Evolutionary conservation across 805 yeast genomes (phyloP), one percentile per base, ranked within the genome.

Genomic region (Candida odintsovae): DNA sequence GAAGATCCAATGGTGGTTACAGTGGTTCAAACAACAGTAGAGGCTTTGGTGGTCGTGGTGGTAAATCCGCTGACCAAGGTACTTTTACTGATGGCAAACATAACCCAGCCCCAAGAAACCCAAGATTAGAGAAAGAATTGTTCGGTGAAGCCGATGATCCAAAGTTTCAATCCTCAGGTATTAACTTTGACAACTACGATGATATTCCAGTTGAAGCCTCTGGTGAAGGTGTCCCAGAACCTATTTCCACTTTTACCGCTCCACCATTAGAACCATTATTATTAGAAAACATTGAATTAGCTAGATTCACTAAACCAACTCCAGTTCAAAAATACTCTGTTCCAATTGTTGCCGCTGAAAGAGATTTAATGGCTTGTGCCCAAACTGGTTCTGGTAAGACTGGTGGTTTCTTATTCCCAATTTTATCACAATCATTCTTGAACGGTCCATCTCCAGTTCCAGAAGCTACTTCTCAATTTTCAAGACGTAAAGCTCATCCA

Each of bases 361-460:
- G 96, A 71, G 96, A 88, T 71, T 78, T 88, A 71, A 89, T 88
- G 96, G 96, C 96, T 33, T 89, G 96, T 80, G 96, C 96, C 50
- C 96, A 89, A 76, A 88, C 96, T 58, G 96, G 96, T 84, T 90
- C 98, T 49, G 99, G 99, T 80, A 94, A 94, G 76, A 94, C 99
- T 65, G 99, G 98, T 78, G 99, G 99, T 57, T 94, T 94, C 79
- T 76, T 94, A 66, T 94, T 94, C 86, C 99, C 99, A 54, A 96
- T 94, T 46, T 77, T 94, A 59, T 86, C 96, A 42, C 90, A 90
- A 73, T 86, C 95, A 51, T 94, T 84, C 73, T 73, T 79, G 67
- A 79, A 75, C 59, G 99, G 99, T 45, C 99, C 99, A 47, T 76
- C 87, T 49, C 74, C 78, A 49, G 63, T 68, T 38, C 75, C 80